These are phyloP conservation scores for Candida glaebosa DNA, from an alignment of 805 yeast species.

Conservation along the genomic window DNA sequence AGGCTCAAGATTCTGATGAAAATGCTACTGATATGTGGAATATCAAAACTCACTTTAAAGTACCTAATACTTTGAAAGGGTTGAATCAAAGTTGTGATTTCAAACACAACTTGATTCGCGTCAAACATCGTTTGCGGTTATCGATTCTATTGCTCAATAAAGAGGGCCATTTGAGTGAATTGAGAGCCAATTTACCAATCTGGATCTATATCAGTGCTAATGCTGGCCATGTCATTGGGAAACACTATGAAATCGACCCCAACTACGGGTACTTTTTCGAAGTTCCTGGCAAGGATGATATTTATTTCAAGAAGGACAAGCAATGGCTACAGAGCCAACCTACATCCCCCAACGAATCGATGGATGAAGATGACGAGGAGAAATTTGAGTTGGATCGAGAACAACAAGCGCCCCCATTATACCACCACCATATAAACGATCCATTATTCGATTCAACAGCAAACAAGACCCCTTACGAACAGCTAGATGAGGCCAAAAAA, in stretches of 20 bases:
- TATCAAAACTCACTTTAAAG: slow-evolving; percentile 35
- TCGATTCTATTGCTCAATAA: slow-evolving; percentile 44
- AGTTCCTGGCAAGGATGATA: slow-evolving; percentile 21
- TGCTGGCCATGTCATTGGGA: slow-evolving; percentile 33
- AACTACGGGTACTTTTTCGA: slow-evolving; percentile 20
- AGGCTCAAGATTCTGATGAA: slow-evolving; percentile 4
- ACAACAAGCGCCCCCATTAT: slow-evolving; percentile 42
- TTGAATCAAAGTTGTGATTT: slow-evolving; percentile 43
- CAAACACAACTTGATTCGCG: slow-evolving; percentile 37
- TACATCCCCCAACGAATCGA: slow-evolving; percentile 10
- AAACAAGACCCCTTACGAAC: slow-evolving; percentile 36
- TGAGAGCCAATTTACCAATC: slow-evolving; percentile 51
- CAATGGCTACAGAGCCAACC: not conserved
- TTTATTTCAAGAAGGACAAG: slow-evolving; percentile 26
- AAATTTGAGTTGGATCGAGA: slow-evolving; percentile 22
- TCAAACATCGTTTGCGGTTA: slow-evolving; percentile 44
- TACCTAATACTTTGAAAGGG: slow-evolving; percentile 38
- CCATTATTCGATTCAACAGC: slow-evolving; percentile 32
- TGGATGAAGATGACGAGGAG: slow-evolving; percentile 14
- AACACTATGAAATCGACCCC: slow-evolving; percentile 29
- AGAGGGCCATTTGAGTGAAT: slow-evolving; percentile 50
- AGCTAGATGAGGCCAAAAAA: slow-evolving; percentile 17
- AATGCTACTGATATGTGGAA: slow-evolving; percentile 44
- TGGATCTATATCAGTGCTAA: slow-evolving; percentile 40
- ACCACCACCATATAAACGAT: slow-evolving; percentile 37